These are phyloP conservation scores for Purpureocillium takamizusanense DNA, from an alignment of 2,329 filamentous ascomycete species.

Conservation along the genomic window DNA sequence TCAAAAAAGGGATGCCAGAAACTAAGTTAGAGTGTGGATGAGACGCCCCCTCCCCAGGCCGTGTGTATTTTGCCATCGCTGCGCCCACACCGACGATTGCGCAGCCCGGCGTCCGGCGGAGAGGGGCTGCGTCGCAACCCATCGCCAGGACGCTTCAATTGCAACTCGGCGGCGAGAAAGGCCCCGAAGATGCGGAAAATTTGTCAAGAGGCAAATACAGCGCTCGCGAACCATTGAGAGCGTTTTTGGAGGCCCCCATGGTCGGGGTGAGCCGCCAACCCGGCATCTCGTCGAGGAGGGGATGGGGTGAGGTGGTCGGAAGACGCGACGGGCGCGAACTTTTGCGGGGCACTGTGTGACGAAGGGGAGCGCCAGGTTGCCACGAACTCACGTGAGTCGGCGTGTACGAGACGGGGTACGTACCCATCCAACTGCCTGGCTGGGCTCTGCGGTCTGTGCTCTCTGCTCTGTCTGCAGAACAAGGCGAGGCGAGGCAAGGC, in stretches of 20 bases:
- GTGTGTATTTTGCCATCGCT: too few relatives aligned
- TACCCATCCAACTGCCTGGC: neutral
- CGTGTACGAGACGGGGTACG: conserved; percentile 3
- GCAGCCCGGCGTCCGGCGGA: conserved; percentile 11
- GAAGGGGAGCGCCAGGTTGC: conserved; percentile 25
- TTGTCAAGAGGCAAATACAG: neutral
- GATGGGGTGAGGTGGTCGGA: conserved; percentile 28
- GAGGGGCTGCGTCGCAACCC: conserved; percentile 11
- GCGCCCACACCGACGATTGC: conserved; percentile 4
- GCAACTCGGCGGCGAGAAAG: conserved; percentile 7
- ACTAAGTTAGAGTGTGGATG: too few relatives aligned
- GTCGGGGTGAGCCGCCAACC: conserved; percentile 11
- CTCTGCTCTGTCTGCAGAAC: too few relatives aligned
- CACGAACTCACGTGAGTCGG: conserved; percentile 36
- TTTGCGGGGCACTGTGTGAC: conserved; percentile 23
- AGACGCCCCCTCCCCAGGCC: neutral
- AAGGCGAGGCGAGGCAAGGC: too few relatives aligned
- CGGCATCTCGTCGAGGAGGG: conserved; percentile 20
- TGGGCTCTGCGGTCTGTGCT: too few relatives aligned
- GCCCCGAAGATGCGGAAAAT: conserved; percentile 14
- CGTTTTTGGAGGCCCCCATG: conserved; percentile 14
- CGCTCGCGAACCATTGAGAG: conserved; percentile 7
- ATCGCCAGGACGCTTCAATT: conserved; percentile 4
- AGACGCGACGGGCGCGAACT: conserved; percentile 35
- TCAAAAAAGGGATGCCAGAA: too few relatives aligned